Conservation (phyloP, 805 yeast species). For the Yarrowia sp. region DNA sequence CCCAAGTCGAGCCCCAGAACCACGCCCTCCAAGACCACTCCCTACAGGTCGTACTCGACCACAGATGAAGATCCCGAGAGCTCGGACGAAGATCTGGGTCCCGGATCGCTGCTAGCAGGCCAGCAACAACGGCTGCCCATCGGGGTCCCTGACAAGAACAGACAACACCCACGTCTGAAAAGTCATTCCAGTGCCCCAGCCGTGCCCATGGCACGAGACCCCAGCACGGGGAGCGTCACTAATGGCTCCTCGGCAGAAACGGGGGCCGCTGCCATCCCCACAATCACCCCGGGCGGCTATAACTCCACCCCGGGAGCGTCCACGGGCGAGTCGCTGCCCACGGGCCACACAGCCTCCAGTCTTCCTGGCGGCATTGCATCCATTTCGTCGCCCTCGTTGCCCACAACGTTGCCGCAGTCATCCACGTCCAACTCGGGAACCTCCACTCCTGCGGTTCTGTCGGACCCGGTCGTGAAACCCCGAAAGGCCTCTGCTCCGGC, state of each 20-base stretch:
- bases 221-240: not conserved
- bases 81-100: slow-evolving; percentile 26
- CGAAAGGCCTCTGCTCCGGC: slow-evolving; percentile 36
- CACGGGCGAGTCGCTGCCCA: slow-evolving; percentile 14
- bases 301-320: slow-evolving; percentile 17
- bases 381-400: slow-evolving; percentile 5
- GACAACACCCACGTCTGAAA: slow-evolving; percentile 20
- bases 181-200: slow-evolving; percentile 32
- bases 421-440: slow-evolving; percentile 27
- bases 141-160: slow-evolving; percentile 30
- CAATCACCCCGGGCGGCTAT: slow-evolving; percentile 24
- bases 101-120: slow-evolving; percentile 23
- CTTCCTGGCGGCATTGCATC: not conserved
- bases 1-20: slow-evolving; percentile 17
- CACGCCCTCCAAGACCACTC: slow-evolving; percentile 10
- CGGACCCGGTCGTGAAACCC: slow-evolving; percentile 30
- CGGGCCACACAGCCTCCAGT: too few species aligned
- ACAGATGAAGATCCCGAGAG: slow-evolving; percentile 38
- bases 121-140: slow-evolving; percentile 24
- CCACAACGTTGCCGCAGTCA: not conserved
- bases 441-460: slow-evolving; percentile 1
- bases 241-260: not conserved
- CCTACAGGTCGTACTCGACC: slow-evolving; percentile 31
- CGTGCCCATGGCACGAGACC: slow-evolving; percentile 24
- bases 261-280: not conserved